These are phyloP conservation scores for Hygrophila difformis DNA, from an alignment of 257 asterid genomes.

Conservation along the genomic window DNA sequence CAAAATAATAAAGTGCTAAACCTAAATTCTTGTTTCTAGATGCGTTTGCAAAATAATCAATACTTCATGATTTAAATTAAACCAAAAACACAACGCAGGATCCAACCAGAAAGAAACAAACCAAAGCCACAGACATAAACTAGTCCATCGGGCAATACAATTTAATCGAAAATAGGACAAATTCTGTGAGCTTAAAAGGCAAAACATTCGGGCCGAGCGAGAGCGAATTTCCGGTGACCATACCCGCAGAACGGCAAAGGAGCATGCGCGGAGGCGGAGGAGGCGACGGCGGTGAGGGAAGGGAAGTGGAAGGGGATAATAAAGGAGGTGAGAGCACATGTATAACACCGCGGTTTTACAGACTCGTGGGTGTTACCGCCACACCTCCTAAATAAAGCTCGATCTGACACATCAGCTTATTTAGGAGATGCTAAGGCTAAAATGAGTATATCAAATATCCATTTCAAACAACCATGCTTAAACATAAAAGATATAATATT, in stretches of 20 bases:
- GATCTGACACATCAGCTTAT: too few species aligned
- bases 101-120: slow-evolving; percentile 95
- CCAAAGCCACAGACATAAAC: slow-evolving; percentile 87
- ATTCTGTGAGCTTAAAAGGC: slow-evolving; percentile 47
- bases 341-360: too few species aligned
- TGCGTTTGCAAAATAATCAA: too few species aligned
- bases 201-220: slow-evolving; percentile 14
- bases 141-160: slow-evolving; percentile 72
- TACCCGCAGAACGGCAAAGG: slow-evolving; percentile 22
- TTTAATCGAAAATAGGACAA: slow-evolving; percentile 66
- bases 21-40: too few species aligned
- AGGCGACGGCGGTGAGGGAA: slow-evolving; percentile 2
- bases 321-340: slow-evolving; percentile 24
- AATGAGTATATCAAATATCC: too few species aligned
- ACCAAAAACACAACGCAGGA: slow-evolving; percentile 25
- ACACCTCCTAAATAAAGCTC: too few species aligned
- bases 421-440: too few species aligned
- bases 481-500: too few species aligned
- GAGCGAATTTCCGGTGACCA: slow-evolving; percentile 27
- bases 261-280: slow-evolving; percentile 1
- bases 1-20: too few species aligned
- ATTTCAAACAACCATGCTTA: too few species aligned
- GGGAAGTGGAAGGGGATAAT: slow-evolving; percentile 4
- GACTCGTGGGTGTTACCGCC: too few species aligned
- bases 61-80: too few species aligned